Conservation (phyloP, 805 yeast genomes). For the Candida awuae region DNA sequence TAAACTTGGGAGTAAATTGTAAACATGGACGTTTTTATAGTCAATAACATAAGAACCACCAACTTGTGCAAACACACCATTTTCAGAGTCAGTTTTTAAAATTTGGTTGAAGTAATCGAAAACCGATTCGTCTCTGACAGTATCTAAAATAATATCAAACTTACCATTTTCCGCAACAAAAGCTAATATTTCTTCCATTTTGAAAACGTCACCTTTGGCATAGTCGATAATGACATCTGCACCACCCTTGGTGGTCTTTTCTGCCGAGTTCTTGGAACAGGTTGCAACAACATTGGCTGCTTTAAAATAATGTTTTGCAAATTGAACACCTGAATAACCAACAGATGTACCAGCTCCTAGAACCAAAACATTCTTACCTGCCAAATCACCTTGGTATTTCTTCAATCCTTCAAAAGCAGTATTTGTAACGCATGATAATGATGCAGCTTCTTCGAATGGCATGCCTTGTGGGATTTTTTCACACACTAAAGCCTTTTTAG, state of each 20-base stretch:
- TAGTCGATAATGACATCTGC: slow-evolving; percentile 54
- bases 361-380: slow-evolving; percentile 42
- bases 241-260: slow-evolving; percentile 32
- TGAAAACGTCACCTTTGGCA: slow-evolving; percentile 32
- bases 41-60: too few species aligned
- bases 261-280: slow-evolving; percentile 31
- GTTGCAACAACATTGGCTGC: slow-evolving; percentile 47
- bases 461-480: slow-evolving; percentile 40
- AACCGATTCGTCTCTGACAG: slow-evolving; percentile 51
- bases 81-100: slow-evolving; percentile 39
- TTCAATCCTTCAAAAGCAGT: slow-evolving; percentile 40
- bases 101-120: slow-evolving; percentile 25
- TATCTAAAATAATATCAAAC: slow-evolving; percentile 59
- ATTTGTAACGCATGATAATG: slow-evolving; percentile 53
- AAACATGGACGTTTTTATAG: too few species aligned
- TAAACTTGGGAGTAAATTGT: too few species aligned
- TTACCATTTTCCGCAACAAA: slow-evolving; percentile 31
- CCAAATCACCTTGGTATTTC: slow-evolving; percentile 5
- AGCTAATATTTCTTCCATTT: slow-evolving; percentile 29
- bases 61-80: slow-evolving; percentile 45
- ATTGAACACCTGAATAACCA: slow-evolving; percentile 47
- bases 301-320: slow-evolving; percentile 40
- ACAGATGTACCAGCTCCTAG: slow-evolving; percentile 71
- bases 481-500: slow-evolving; percentile 14
- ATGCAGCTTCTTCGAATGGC: slow-evolving; percentile 49